Base-by-base conservation (phyloP, 1,284 basidiomycete species). In the Ustilago hordei region DNA sequence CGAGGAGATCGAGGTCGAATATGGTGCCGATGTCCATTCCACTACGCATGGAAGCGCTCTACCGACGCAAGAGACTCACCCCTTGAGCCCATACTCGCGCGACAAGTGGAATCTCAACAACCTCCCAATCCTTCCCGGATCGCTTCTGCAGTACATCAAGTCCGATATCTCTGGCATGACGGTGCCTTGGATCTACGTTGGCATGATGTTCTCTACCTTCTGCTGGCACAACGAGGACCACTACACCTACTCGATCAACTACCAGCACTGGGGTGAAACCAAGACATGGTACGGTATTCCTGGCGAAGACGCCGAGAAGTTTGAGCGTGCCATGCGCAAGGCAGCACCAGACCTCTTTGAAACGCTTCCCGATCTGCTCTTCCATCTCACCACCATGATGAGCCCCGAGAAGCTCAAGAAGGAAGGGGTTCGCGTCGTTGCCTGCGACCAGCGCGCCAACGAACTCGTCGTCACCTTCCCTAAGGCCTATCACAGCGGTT, bases 221-320 rank as follows among this genome's bases (percentile, higher is more conserved):
- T 98, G 96, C 87, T 99, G 97, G 97, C 97, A 99, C 88, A 99
- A 99, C 86, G 97, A 99, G 91, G 97, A 99, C 88, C 97, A 99
- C 88, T 97, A 96, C 87, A 98, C 95, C 12, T 98, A 97, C 87
- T 75, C 69, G 55, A 75, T 81, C 82, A 86, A 78, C 75, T 86
- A 47, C 81, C 96, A 95, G 95, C 96, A 98, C 86, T 98, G 94
- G 93, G 96, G 97, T 39, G 96, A 98, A 86, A 98, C 96, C 50
- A 99, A 99, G 89, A 99, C 96, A 0, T 99, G 97, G 97, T 99
- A 99, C 87, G 96, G 96, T 64, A 93, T 99, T 50, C 96, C 97
- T 1, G 97, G 94, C 31, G 91, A 91, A 62, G 93, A 97, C 80
- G 95, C 96, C 32, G 93, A 94, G 80, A 94, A 94, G 86, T 98